Percentiles rank a stretch among this genome's conserved stretches.
phyloP scores from a whole-genome alignment of 306 rosid species.

The Vachellia pachyceras region DNA sequence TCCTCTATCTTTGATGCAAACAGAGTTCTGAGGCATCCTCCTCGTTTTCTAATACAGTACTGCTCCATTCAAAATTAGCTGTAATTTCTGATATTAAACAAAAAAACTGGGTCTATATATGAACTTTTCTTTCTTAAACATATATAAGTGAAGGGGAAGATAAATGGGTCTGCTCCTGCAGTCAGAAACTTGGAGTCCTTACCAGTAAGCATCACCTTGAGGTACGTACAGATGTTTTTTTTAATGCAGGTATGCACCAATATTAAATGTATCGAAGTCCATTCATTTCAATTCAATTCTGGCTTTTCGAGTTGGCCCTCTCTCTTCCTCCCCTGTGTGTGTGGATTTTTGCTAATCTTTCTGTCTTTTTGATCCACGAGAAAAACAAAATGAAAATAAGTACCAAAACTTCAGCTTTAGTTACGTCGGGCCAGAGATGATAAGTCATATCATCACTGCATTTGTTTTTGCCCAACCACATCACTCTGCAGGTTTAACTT shows the following conservation, averaged over 20 bases:
- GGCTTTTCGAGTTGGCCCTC: background rate
- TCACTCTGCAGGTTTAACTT: background rate
- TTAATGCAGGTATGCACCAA: no score
- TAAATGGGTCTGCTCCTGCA: background rate
- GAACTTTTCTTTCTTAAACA: no score
- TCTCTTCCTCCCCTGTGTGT: background rate
- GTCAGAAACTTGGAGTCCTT: background rate
- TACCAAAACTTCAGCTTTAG: slow-evolving; percentile 10
- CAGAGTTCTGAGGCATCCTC: no score
- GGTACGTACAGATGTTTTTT: background rate
- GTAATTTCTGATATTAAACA: no score
- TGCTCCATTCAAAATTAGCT: no score
- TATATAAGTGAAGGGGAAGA: rapidly evolving
- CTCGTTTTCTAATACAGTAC: no score
- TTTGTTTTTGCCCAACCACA: background rate
- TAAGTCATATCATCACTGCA: background rate
- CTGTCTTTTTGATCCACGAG: background rate
- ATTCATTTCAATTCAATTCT: background rate
- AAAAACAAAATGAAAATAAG: background rate
- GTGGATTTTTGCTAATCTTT: background rate
- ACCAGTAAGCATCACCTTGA: background rate
- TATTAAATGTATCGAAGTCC: background rate
- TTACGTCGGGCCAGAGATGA: background rate
- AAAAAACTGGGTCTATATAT: no score
- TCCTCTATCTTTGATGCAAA: no score